Evolutionary conservation across 1,284 basidiomycete genomes (phyloP).

Genomic region (Papiliotrema laurentii): DNA sequence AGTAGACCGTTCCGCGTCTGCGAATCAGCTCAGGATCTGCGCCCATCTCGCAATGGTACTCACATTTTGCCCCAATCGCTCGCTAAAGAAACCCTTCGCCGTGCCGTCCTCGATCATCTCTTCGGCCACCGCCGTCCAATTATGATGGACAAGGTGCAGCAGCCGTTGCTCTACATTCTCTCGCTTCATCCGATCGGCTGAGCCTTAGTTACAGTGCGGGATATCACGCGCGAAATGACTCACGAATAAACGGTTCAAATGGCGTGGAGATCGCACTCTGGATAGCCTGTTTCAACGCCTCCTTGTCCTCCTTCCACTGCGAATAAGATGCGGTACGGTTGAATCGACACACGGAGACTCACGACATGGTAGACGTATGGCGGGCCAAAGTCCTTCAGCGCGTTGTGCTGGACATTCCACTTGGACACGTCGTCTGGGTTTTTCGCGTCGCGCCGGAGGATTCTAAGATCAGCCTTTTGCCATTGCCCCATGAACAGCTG

Average conservation of each 20-base stretch:
- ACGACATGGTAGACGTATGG: constrained; percentile 50
- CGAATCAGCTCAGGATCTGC: not conserved
- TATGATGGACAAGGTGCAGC: not conserved
- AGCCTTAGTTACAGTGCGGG: not conserved
- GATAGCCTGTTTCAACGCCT: constrained; percentile 24
- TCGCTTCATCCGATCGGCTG: constrained; percentile 6
- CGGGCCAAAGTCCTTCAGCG: constrained; percentile 30
- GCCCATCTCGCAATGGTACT: too few species aligned
- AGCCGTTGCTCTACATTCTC: constrained; percentile 2
- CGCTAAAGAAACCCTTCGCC: not conserved
- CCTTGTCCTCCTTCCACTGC: constrained; percentile 11
- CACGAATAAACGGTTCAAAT: constrained; percentile 32
- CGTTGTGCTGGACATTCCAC: constrained; percentile 47
- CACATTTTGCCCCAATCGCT: not conserved
- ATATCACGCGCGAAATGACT: constrained; percentile 1
- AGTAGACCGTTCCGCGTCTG: not conserved
- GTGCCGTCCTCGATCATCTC: not conserved
- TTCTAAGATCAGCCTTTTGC: not conserved
- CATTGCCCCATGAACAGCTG: too few species aligned
- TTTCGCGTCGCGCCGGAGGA: constrained; percentile 31
- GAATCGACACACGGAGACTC: not conserved
- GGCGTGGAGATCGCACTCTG: constrained; percentile 21
- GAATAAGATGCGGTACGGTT: not conserved
- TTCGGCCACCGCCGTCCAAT: constrained; percentile 1
- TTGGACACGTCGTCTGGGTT: constrained; percentile 34